Evolutionary conservation across 495 filamentous ascomycete species (phyloP).

Genomic region (Lasiosphaeris hirsuta): DNA sequence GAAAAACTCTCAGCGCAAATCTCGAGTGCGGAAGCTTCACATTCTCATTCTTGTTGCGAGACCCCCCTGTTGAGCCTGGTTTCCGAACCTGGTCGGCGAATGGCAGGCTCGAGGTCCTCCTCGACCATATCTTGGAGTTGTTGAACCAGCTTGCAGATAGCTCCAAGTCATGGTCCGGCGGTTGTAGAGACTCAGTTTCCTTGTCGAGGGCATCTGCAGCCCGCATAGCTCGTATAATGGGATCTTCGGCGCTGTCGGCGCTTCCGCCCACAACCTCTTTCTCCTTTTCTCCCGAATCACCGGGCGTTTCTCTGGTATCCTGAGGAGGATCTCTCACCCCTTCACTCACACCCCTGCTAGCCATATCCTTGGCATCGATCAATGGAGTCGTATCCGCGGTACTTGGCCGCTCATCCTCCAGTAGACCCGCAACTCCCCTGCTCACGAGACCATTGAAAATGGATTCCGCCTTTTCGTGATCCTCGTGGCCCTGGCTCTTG

Average conservation of each 20-base stretch:
- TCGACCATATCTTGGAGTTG: constrained; percentile 19
- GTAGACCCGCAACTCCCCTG: constrained; percentile 39
- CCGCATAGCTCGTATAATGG: constrained; percentile 44
- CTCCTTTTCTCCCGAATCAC: background rate
- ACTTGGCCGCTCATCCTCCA: constrained; percentile 8
- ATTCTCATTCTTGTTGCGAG: too few relatives aligned
- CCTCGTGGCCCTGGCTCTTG: constrained; percentile 38
- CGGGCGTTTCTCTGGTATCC: background rate
- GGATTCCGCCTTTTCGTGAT: constrained; percentile 39
- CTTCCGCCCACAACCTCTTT: too few relatives aligned
- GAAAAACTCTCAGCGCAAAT: constrained; percentile 19
- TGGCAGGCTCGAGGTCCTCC: constrained; percentile 33
- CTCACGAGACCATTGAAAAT: constrained; percentile 43
- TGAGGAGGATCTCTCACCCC: background rate
- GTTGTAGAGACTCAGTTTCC: constrained; percentile 43
- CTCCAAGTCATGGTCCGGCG: constrained; percentile 33
- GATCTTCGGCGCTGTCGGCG: constrained; percentile 27
- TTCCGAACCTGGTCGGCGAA: background rate
- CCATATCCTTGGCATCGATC: background rate
- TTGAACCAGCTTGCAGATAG: constrained; percentile 26
- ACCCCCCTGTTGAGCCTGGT: too few relatives aligned
- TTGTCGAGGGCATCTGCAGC: constrained; percentile 49
- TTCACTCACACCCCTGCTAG: background rate
- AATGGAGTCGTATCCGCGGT: too few relatives aligned
- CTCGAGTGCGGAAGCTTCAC: constrained; percentile 16